Percentiles rank a stretch among this genome's conserved stretches.
These are phyloP conservation scores for Acmispon strigosus DNA, from an alignment of 306 rosid species.

Conservation along the genomic window DNA sequence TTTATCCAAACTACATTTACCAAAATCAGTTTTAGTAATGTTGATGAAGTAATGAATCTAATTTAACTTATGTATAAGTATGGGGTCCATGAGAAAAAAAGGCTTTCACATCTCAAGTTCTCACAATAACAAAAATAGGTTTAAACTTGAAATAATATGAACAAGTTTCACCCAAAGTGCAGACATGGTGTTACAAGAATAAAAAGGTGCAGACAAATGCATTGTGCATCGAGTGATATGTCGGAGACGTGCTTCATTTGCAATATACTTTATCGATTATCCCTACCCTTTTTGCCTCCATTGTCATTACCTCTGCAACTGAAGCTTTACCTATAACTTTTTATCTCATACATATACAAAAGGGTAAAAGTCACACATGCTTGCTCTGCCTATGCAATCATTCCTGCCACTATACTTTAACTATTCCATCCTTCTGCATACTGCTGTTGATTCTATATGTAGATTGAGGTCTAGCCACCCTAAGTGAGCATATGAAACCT, in stretches of 20 bases:
- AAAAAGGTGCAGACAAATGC: conserved; percentile 36
- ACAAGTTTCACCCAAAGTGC: conserved; percentile 6
- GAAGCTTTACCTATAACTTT: neutral
- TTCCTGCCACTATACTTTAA: conserved; percentile 2
- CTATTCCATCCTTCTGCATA: neutral
- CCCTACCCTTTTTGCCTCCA: conserved; percentile 17
- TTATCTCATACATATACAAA: neutral
- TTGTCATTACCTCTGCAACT: neutral
- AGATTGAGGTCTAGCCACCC: neutral
- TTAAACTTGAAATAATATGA: neutral
- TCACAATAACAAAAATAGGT: neutral
- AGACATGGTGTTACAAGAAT: conserved; percentile 20
- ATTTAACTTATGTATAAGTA: neutral
- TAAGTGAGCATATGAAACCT: neutral
- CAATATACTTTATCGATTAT: neutral
- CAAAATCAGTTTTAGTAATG: neutral
- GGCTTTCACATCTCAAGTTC: neutral
- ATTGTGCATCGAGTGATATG: conserved; percentile 28
- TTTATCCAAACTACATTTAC: no score
- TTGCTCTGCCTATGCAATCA: conserved; percentile 16
- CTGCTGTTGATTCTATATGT: neutral
- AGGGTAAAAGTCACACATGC: neutral
- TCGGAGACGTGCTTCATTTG: conserved; percentile 48
- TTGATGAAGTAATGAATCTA: neutral
- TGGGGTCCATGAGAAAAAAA: conserved; percentile 7